Evolutionary conservation across 768 basidiomycete genomes (phyloP).

Genomic region (Russula foetens): DNA sequence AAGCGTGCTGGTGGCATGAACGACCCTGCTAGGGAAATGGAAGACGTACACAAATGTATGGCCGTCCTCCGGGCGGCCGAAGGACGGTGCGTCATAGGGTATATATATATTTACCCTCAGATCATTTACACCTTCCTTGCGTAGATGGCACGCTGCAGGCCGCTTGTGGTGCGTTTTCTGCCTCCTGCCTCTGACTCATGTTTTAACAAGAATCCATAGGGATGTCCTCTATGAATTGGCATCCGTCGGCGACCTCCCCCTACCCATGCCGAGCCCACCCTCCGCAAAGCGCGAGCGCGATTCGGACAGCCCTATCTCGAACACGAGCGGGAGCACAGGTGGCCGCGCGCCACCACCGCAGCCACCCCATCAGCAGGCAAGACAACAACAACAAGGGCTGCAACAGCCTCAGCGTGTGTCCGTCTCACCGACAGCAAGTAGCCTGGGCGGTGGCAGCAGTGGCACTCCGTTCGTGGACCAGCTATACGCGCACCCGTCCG

Average conservation of each 20-base stretch:
- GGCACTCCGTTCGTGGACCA: conserved; percentile 7
- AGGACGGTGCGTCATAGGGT: conserved; percentile 8
- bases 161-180: conserved; percentile 36
- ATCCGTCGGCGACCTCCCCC: conserved; percentile 59
- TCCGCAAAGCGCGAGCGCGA: conserved; percentile 57
- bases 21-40: conserved; percentile 18
- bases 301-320: conserved; percentile 37
- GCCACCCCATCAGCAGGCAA: not conserved
- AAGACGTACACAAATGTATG: conserved; percentile 22
- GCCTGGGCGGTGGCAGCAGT: conserved; percentile 1
- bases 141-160: conserved; percentile 42
- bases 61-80: conserved; percentile 15
- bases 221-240: conserved; percentile 68
- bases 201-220: conserved; percentile 31
- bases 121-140: not conserved
- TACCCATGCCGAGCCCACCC: conserved; percentile 47
- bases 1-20: conserved; percentile 22
- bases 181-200: not conserved
- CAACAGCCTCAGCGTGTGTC: conserved; percentile 1
- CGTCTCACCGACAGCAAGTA: conserved; percentile 8
- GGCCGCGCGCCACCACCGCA: not conserved
- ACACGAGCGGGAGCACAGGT: not conserved
- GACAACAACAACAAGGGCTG: not conserved
- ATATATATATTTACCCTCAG: not conserved
- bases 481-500: conserved; percentile 1